A percentile compares a stretch with the other conserved stretches of the same genome.
Evolutionary conservation across 495 filamentous ascomycete genomes (phyloP).

Genomic region (Bryoglossum gracile): DNA sequence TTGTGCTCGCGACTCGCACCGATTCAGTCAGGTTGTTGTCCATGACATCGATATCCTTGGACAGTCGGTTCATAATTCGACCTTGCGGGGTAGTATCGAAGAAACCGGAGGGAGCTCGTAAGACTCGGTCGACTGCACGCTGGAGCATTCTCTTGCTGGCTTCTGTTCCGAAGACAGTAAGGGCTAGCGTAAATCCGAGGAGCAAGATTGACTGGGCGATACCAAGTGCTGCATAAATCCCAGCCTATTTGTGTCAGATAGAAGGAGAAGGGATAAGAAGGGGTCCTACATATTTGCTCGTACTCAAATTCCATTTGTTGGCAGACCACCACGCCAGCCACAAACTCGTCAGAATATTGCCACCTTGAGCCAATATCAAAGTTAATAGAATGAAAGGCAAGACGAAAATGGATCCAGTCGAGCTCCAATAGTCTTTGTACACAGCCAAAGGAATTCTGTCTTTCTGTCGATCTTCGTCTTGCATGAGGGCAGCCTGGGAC

Average conservation of each 20-base stretch:
- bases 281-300: slow-evolving; percentile 3
- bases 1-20: slow-evolving; percentile 83
- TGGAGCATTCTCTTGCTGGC: slow-evolving; percentile 73
- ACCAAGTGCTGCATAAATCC: slow-evolving; percentile 72
- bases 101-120: slow-evolving; percentile 89
- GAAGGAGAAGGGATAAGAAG: too few species aligned
- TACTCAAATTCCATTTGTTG: slow-evolving; percentile 30
- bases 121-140: slow-evolving; percentile 63
- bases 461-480: slow-evolving; percentile 1
- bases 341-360: slow-evolving; percentile 76
- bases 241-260: slow-evolving; percentile 76
- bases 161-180: slow-evolving; percentile 69
- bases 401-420: slow-evolving; percentile 3
- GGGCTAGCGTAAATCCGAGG: slow-evolving; percentile 51
- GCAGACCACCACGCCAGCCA: slow-evolving; percentile 86
- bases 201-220: slow-evolving; percentile 60
- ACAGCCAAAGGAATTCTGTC: not conserved
- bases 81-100: slow-evolving; percentile 94
- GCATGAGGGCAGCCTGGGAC: slow-evolving; percentile 22
- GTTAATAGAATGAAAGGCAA: not conserved
- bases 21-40: slow-evolving; percentile 84
- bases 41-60: slow-evolving; percentile 88
- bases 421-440: not conserved
- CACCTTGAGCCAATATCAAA: slow-evolving; percentile 61
- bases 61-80: slow-evolving; percentile 93